These are phyloP conservation scores for Periconia digitata DNA, from an alignment of 2,329 filamentous ascomycete species.

Conservation along the genomic window DNA sequence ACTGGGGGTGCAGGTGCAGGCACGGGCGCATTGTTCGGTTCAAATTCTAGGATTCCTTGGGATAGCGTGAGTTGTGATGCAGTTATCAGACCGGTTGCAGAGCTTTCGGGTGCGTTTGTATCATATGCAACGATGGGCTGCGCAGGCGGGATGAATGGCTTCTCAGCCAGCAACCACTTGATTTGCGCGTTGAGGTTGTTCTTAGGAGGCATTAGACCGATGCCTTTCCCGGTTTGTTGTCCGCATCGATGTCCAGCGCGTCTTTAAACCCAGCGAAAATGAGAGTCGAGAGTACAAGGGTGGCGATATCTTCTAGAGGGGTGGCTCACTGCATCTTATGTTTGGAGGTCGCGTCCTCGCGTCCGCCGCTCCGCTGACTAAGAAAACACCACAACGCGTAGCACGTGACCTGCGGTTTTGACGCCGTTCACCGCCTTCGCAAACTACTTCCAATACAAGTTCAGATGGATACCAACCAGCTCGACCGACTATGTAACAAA, in stretches of 20 bases:
- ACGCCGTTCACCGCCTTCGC: not conserved
- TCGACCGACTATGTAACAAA: not conserved
- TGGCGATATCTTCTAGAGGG: slow-evolving; percentile 18
- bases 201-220: slow-evolving; percentile 47
- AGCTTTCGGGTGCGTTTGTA: slow-evolving; percentile 25
- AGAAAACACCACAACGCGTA: slow-evolving; percentile 20
- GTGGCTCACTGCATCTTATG: slow-evolving; percentile 7
- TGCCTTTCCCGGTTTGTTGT: slow-evolving; percentile 23
- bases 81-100: slow-evolving; percentile 16
- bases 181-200: slow-evolving; percentile 53
- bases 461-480: not conserved
- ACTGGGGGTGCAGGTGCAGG: slow-evolving; percentile 15
- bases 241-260: slow-evolving; percentile 27
- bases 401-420: slow-evolving; percentile 26
- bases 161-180: slow-evolving; percentile 50
- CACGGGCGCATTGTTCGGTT: slow-evolving; percentile 22
- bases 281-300: slow-evolving; percentile 15
- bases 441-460: not conserved
- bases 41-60: slow-evolving; percentile 6
- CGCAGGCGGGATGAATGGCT: slow-evolving; percentile 47
- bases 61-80: slow-evolving; percentile 16
- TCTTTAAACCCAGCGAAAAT: slow-evolving; percentile 14
- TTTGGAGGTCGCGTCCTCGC: slow-evolving; percentile 25
- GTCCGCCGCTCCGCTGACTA: slow-evolving; percentile 17
- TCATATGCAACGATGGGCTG: slow-evolving; percentile 31